Base-by-base conservation (phyloP, 495 filamentous ascomycete genomes). In the Mytilinidion resinicola region DNA sequence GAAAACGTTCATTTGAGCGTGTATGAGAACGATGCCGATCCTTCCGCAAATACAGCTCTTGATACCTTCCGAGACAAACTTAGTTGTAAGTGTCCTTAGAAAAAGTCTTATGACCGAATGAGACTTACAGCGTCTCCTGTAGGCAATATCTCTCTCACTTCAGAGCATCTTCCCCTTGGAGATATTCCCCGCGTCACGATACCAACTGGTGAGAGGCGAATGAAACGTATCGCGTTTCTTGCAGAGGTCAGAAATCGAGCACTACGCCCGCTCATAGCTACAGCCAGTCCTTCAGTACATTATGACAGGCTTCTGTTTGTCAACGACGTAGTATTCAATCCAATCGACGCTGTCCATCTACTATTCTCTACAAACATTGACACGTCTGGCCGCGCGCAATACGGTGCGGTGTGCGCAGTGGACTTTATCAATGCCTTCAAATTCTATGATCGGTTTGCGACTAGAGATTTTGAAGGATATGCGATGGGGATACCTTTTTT, bases 361-460 rank as follows among this genome's bases (percentile, higher is more conserved):
- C 77, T 92, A 12, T 88, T 90, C 67, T 86, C 84, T 5, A 92
- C 88, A 1, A 87, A 90, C 61, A 43, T 67, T 6, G 77, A 77
- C 10, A 69, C 74, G 9, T 75, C 72, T 33, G 85, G 85, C 30
- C 67, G 72, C 15, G 66, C 84, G 3, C 68, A 79, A 42, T 91
- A 89, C 65, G 79, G 84, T 15, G 84, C 87, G 11, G 87, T 85
- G 0, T 92, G 88, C 62, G 87, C 85, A 3, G 72, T 87, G 8
- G 88, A 92, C 67, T 91, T 87, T 60, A 80, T 83, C 66, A 83
- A 82, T 46, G 81, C 84, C 0, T 81, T 88, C 69, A 87, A 87
- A 63, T 88, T 85, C 67, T 92, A 92, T 65, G 88, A 92, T 70
- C 85, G 85, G 1, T 90, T 85, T 46, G 88, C 88, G 9, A 85